phyloP scores from a whole-genome alignment of 208 protist species.

The Acanthamoeba sp. region DNA sequence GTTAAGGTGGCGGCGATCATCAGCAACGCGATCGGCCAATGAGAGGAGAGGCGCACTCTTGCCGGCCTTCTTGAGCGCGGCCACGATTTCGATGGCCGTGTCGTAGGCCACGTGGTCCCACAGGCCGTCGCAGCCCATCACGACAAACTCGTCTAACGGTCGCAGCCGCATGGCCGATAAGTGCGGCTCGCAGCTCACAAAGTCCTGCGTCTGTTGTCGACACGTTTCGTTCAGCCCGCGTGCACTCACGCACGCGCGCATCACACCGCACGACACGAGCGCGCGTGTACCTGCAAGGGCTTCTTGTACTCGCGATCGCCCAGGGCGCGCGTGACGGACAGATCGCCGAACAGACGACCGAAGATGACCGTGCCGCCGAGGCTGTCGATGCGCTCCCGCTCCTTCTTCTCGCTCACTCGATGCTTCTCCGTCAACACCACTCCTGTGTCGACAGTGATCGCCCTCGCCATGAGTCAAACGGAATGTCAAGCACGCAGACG shows the following conservation, averaged over 20 bases:
- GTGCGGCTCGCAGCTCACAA: slow-evolving; percentile 16
- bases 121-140: slow-evolving; percentile 16
- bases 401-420: slow-evolving; percentile 30
- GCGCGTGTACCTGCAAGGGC: neutral
- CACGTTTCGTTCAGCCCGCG: neutral
- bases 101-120: slow-evolving; percentile 29
- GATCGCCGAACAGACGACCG: neutral
- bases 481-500: too few species aligned
- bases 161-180: neutral
- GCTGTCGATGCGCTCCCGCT: neutral
- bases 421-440: slow-evolving; percentile 37
- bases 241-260: too few species aligned
- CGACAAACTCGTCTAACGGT: neutral
- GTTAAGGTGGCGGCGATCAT: neutral
- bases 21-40: neutral
- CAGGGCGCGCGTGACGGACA: slow-evolving; percentile 1
- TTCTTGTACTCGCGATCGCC: slow-evolving; percentile 14
- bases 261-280: neutral
- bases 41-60: neutral
- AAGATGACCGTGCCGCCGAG: slow-evolving; percentile 3
- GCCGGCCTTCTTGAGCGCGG: neutral
- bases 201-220: neutral
- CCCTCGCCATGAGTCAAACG: too few species aligned
- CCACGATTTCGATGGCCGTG: slow-evolving; percentile 24
- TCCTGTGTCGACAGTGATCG: too few species aligned